A percentile compares a stretch with the other conserved stretches of the same genome.
phyloP scores from a whole-genome alignment of 106 monocot genomes.

The Hemerocallis citrina region DNA sequence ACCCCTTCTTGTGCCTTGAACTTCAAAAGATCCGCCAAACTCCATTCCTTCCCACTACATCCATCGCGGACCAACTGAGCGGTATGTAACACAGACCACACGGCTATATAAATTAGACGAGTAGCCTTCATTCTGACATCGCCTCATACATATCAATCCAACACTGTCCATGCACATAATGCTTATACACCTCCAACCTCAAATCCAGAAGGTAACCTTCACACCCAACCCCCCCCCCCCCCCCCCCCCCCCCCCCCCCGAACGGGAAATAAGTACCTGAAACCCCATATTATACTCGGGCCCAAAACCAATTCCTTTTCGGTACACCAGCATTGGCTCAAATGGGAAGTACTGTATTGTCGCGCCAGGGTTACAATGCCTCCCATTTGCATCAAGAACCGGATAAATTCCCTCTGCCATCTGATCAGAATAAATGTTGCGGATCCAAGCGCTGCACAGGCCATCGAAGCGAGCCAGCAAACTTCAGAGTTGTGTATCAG shows the following conservation, averaged over 20 bases:
- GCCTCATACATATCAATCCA: slow-evolving; percentile 77
- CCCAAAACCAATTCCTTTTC: slow-evolving; percentile 43
- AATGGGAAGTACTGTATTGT: slow-evolving; percentile 68
- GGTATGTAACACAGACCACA: slow-evolving; percentile 89
- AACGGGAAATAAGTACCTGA: slow-evolving; percentile 79
- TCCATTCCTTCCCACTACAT: slow-evolving; percentile 5
- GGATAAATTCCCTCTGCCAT: slow-evolving; percentile 61
- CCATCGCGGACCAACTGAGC: slow-evolving; percentile 55
- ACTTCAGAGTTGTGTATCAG: no score
- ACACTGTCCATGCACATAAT: slow-evolving; percentile 74
- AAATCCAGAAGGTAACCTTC: slow-evolving; percentile 63
- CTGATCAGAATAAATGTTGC: slow-evolving; percentile 42
- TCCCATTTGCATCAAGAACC: slow-evolving; percentile 61
- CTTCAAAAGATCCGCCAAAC: slow-evolving; percentile 74
- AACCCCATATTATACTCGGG: slow-evolving; percentile 56
- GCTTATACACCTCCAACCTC: slow-evolving; percentile 30
- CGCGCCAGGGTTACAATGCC: slow-evolving; percentile 57
- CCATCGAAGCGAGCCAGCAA: no score
- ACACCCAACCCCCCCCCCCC: slow-evolving; percentile 88
- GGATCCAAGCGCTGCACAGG: no score
- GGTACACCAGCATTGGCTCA: slow-evolving; percentile 46
- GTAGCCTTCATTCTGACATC: slow-evolving; percentile 58
- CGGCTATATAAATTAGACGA: slow-evolving; percentile 69
- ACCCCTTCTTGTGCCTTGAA: slow-evolving; percentile 88
- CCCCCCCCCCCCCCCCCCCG: slow-evolving; percentile 56